phyloP scores from a whole-genome alignment of 768 basidiomycete genomes.

The Melanogaster broomeanus region DNA sequence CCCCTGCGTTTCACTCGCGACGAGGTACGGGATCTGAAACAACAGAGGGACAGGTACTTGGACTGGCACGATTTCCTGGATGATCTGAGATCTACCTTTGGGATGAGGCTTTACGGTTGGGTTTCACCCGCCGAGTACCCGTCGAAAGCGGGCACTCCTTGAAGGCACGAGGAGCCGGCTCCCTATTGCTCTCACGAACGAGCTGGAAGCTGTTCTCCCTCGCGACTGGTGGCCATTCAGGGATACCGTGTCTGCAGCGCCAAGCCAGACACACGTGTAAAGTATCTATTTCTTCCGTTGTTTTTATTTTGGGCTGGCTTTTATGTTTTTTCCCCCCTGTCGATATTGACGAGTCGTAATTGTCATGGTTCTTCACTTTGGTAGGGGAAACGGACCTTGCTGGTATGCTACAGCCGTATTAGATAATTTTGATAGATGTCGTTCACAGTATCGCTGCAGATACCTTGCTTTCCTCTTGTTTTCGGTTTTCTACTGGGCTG shows the following conservation, averaged over 20 bases:
- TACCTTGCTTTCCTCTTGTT: background rate
- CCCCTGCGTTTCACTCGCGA: constrained; percentile 16
- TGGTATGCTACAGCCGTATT: background rate
- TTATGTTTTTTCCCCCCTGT: background rate
- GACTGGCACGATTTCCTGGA: constrained; percentile 17
- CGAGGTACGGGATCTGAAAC: constrained; percentile 9
- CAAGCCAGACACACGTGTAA: constrained; percentile 3
- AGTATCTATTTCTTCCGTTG: background rate
- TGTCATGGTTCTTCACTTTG: background rate
- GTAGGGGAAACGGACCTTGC: constrained; percentile 10
- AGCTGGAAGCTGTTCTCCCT: constrained; percentile 13
- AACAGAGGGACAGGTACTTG: constrained; percentile 12
- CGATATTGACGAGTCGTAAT: background rate
- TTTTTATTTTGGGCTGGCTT: background rate
- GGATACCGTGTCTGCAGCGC: constrained; percentile 9
- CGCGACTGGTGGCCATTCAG: constrained; percentile 17
- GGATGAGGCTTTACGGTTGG: constrained; percentile 16
- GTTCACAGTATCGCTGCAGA: no score
- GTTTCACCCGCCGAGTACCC: constrained; percentile 13
- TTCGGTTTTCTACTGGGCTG: no score
- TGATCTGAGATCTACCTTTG: constrained; percentile 12
- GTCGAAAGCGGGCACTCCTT: constrained; percentile 12
- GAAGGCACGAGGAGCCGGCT: constrained; percentile 11
- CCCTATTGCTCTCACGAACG: constrained; percentile 11
- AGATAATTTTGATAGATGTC: background rate